Evolutionary conservation across 257 asterid genomes (phyloP).

Genomic region (Solanum verrucosum): DNA sequence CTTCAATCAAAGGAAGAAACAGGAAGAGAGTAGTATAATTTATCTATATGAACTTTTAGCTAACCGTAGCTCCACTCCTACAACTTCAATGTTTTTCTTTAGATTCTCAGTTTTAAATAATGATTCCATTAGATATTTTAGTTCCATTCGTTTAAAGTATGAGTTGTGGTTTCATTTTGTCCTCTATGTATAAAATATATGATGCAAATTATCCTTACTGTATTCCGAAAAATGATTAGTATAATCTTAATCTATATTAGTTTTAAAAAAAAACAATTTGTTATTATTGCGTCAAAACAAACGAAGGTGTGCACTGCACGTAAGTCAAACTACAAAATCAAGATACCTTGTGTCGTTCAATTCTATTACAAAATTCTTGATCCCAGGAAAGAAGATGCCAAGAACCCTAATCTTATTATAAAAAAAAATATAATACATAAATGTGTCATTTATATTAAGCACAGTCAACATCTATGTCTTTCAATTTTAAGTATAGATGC

Average conservation of each 20-base stretch:
- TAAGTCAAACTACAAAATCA: not conserved
- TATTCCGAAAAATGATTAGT: too few relatives aligned
- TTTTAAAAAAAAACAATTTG: not conserved
- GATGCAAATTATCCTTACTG: not conserved
- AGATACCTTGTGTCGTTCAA: not conserved
- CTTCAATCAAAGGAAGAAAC: not conserved
- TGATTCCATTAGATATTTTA: not conserved
- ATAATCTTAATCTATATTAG: not conserved
- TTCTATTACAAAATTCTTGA: not conserved
- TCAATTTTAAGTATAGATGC: too few relatives aligned
- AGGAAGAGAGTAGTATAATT: not conserved
- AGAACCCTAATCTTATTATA: too few relatives aligned
- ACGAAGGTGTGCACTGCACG: not conserved
- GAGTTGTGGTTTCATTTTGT: not conserved
- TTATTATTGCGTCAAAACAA: not conserved
- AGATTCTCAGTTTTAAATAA: not conserved
- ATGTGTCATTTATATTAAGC: too few relatives aligned
- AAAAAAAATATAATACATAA: too few relatives aligned
- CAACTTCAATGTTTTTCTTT: not conserved
- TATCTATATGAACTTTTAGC: not conserved
- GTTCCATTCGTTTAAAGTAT: not conserved
- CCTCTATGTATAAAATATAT: not conserved
- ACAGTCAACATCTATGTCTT: fast-evolving
- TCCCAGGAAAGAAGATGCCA: not conserved
- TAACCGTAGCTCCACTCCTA: not conserved